Evolutionary conservation across 306 rosid genomes (phyloP), one percentile per base, ranked within the genome.

Genomic region (Vicia villosa): DNA sequence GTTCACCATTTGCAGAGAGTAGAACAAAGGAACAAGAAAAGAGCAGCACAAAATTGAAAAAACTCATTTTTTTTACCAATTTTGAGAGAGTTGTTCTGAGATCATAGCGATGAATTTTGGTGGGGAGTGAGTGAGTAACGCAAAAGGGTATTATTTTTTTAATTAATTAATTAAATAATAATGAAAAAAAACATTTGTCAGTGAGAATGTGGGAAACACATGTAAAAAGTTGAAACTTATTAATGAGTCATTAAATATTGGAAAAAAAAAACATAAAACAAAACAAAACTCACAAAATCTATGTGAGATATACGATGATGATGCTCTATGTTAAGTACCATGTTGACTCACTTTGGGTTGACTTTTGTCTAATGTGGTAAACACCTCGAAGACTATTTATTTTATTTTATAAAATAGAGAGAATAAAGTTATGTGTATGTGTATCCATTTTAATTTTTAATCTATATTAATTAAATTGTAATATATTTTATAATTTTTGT

Each of bases 11-110:
- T 1, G 85, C 82, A 79, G 49, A 66, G 69, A 70, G 83, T 66
- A 50, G 66, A 8, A 73, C 73, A 38, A 77, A 52, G 36, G 74
- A 84, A 76, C 74, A 75, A 16, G 81, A 60, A 72, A 60, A 72
- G n/a, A 82, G 74, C 16, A 83, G 7, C 50, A 72, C 45, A n/a
- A 71, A 86, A 79, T 69, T 71, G 70, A 63, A 63, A 63, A 66
- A 73, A 81, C 66, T 77, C 98, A 94, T 93, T 6, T 69, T 58
- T 57, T 38, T 20, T n/a, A 45, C 5, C 15, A 36, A 36, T 47
- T 46, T 46, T 63, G 52, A 56, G 56, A 57, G 17, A 51, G 70
- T 6, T 52, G 3, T 70, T 66, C 63, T 68, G 64, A 70, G 69
- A 80, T 71, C 77, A 69, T 74, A 37, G 64, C 56, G 79, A 61